phyloP scores from a whole-genome alignment of 495 filamentous ascomycete genomes.

The Penicillium ucsense region DNA sequence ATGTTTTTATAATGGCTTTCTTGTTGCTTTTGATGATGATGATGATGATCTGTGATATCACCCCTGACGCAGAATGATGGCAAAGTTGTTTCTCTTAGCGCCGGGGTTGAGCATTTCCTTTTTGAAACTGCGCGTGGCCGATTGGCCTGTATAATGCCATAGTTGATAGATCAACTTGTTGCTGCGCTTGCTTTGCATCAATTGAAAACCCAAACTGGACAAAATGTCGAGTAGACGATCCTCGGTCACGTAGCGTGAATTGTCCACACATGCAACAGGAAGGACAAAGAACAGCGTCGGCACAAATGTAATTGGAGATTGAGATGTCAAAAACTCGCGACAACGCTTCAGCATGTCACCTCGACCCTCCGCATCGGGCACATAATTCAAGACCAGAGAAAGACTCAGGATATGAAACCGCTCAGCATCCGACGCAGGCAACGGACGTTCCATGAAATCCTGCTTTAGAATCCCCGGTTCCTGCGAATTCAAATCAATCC shows the following conservation, averaged over 20 bases:
- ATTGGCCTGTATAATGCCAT: conserved; percentile 46
- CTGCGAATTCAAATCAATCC: conserved; percentile 88
- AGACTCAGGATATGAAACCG: conserved; percentile 83
- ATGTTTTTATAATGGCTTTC: not conserved
- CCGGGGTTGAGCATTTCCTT: conserved; percentile 73
- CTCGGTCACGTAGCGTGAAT: conserved; percentile 85
- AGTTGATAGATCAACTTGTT: conserved; percentile 84
- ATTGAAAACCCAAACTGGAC: conserved; percentile 61
- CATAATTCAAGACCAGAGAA: conserved; percentile 93
- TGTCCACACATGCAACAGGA: conserved; percentile 77
- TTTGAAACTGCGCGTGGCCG: conserved; percentile 34
- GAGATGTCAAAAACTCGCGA: conserved; percentile 39
- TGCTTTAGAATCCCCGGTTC: conserved; percentile 70
- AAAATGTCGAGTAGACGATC: conserved; percentile 63
- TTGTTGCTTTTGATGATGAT: too few relatives aligned
- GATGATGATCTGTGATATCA: conserved; percentile 1
- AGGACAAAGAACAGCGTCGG: conserved; percentile 86
- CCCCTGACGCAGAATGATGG: conserved; percentile 49
- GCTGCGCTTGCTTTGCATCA: conserved; percentile 57
- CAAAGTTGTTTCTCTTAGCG: conserved; percentile 75
- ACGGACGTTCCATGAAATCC: conserved; percentile 86
- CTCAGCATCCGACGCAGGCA: conserved; percentile 51
- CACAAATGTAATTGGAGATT: conserved; percentile 25
- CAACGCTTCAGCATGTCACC: conserved; percentile 80
- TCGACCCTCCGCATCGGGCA: conserved; percentile 60